phyloP scores from a whole-genome alignment of 148 eudicot species.

The Nepenthes mirabilis region DNA sequence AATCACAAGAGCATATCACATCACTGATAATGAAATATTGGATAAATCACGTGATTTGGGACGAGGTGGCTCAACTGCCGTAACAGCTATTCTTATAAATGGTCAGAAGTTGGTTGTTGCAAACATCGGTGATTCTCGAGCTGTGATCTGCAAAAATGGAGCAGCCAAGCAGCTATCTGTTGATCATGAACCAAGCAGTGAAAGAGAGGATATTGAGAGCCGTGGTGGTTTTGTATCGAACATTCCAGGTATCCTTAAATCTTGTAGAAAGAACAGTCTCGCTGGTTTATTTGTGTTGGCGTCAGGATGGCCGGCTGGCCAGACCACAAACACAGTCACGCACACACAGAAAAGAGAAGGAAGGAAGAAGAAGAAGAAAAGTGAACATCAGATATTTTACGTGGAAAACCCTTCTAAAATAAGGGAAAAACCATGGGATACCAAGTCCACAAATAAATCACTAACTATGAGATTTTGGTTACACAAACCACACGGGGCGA shows the following conservation, averaged over 20 bases:
- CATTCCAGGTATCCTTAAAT: slow-evolving; percentile 18
- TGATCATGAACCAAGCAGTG: slow-evolving; percentile 48
- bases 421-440: too few species aligned
- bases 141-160: slow-evolving; percentile 44
- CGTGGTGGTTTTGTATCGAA: slow-evolving; percentile 31
- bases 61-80: slow-evolving; percentile 73
- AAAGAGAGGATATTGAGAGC: slow-evolving; percentile 20
- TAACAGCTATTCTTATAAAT: slow-evolving; percentile 59
- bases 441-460: too few species aligned
- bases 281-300: not conserved
- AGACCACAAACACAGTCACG: too few species aligned
- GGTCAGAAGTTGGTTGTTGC: slow-evolving; percentile 47
- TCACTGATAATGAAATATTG: slow-evolving; percentile 39
- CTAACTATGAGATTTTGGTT: too few species aligned
- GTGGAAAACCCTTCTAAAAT: too few species aligned
- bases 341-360: too few species aligned
- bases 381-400: too few species aligned
- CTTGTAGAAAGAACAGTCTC: too few species aligned
- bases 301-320: too few species aligned
- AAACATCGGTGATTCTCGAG: slow-evolving; percentile 70
- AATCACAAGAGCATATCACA: slow-evolving; percentile 36
- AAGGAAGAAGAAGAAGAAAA: too few species aligned
- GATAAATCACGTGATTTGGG: slow-evolving; percentile 32
- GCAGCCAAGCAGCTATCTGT: slow-evolving; percentile 40
- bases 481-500: too few species aligned